Base-by-base conservation (phyloP, 257 asterid genomes). In the Solanum clarkiae region DNA sequence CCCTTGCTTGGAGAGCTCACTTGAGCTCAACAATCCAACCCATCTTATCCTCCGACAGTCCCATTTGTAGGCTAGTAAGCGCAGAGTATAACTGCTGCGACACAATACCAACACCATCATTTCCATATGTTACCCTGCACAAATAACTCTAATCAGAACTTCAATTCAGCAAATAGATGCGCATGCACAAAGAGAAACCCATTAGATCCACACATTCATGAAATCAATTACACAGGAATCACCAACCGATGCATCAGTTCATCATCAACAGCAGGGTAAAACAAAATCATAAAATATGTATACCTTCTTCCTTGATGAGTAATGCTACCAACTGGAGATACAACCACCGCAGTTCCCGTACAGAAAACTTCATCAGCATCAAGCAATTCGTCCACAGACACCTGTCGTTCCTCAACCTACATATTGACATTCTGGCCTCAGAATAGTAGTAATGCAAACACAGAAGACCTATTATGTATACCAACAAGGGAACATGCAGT, bases 291-390 rank as follows among this genome's bases (percentile, higher is more conserved):
- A 20, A 47, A 82, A 82, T 70, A 68, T 8, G 36, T 22, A 62
- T 87, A 94, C 99, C 98, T 92, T 91, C 90, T 91, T 84, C 91
- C 90, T 26, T 55, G 91, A 88, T 94, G 91, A 26, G 99, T 95
- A 62, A 96, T 88, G 92, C 99, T 95, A 86, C 98, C 99, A 10
- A 97, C 99, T 60, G 99, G 99, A 40, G 98, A 92, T 66, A 97
- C 90, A 60, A 95, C 99, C 68, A 95, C 98, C 1, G 99, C 99
- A n/a, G 99, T 95, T 86, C 99, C 99, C 0, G 98, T 97, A 86
- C 99, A 97, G 85, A 97, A 97, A 51, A 97, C 98, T 89, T 97
- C 99, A 83, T 97, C 99, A 42, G 99, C 99, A 85, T 94, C 97
- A 36, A 97, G 98, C 92, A 97, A 86, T 86, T 97, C 99, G 18